Conservation (phyloP, 768 basidiomycete species). For the Zangia roseola region DNA sequence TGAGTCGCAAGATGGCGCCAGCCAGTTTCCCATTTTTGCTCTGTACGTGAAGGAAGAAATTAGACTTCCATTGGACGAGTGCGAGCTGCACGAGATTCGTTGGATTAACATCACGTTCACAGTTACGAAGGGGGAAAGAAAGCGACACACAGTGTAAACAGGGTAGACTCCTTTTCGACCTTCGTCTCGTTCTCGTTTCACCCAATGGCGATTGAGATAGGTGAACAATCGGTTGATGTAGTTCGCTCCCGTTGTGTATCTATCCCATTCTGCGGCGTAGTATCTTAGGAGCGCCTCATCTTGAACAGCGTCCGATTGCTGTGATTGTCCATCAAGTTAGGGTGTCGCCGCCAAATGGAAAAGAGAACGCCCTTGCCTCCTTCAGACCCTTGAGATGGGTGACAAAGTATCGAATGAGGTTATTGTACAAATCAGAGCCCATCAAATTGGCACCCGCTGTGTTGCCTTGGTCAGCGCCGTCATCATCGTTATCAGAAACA, state of each 20-base stretch:
- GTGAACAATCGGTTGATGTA: conserved; percentile 98
- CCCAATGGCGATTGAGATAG: conserved; percentile 99
- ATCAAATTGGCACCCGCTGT: conserved; percentile 90
- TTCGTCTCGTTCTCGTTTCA: conserved; percentile 96
- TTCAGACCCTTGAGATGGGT: conserved; percentile 68
- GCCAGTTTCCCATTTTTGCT: conserved; percentile 79
- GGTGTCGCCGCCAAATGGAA: conserved; percentile 4
- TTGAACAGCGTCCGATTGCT: conserved; percentile 79
- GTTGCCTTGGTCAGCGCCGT: conserved; percentile 15
- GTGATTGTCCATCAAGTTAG: conserved; percentile 14
- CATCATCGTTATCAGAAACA: conserved; percentile 22
- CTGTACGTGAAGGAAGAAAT: conserved; percentile 90
- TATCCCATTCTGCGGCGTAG: conserved; percentile 92
- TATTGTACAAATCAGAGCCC: conserved; percentile 96
- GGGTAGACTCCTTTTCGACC: conserved; percentile 93
- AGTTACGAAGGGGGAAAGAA: background rate
- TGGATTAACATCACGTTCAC: conserved; percentile 2
- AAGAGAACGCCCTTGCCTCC: conserved; percentile 47
- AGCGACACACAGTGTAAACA: conserved; percentile 81
- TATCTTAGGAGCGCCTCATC: conserved; percentile 88
- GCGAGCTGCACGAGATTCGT: conserved; percentile 57
- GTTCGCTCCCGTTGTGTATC: conserved; percentile 95
- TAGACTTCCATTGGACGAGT: conserved; percentile 92
- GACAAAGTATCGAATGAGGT: conserved; percentile 89
- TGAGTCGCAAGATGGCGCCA: conserved; percentile 81